Evolutionary conservation across 495 filamentous ascomycete genomes (phyloP).

Genomic region (Entonaema liquescens): DNA sequence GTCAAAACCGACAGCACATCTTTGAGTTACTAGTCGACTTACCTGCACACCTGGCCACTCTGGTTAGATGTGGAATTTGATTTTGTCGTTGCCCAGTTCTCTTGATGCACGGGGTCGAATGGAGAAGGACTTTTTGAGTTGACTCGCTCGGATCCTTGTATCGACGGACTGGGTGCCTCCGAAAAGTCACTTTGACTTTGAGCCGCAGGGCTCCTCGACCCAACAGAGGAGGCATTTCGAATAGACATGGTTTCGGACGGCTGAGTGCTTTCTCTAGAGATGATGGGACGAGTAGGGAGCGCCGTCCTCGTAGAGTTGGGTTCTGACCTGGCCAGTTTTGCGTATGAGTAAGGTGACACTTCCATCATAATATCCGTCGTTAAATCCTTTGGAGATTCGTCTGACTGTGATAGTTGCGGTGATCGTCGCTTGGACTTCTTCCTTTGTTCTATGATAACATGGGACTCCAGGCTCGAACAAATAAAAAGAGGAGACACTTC

Average conservation of each 20-base stretch:
- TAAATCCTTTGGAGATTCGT: conserved; percentile 6
- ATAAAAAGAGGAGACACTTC: conserved; percentile 2
- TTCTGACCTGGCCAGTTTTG: conserved; percentile 37
- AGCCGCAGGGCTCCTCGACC: conserved; percentile 41
- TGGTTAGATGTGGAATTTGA: conserved; percentile 38
- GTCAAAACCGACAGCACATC: conserved; percentile 21
- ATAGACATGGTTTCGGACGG: conserved; percentile 40
- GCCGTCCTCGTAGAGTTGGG: conserved; percentile 40
- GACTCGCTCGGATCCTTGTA: conserved; percentile 43
- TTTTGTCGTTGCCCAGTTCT: conserved; percentile 27
- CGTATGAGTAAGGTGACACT: conserved; percentile 32
- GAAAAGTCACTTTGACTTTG: conserved; percentile 43
- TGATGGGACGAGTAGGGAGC: conserved; percentile 42
- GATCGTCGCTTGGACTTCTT: conserved; percentile 18
- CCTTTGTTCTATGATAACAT: conserved; percentile 26
- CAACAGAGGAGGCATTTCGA: conserved; percentile 35
- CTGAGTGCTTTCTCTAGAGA: conserved; percentile 40
- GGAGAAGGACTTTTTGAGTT: conserved; percentile 47
- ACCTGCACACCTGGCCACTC: conserved; percentile 66
- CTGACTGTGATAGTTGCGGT: conserved; percentile 10
- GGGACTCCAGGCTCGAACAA: conserved; percentile 1
- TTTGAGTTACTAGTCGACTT: conserved; percentile 22
- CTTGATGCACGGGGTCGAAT: conserved; percentile 41
- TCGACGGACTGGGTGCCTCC: conserved; percentile 42
- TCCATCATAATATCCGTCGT: conserved; percentile 40